Conservation (phyloP, 345 rosid species). For the Cardamine chenopodiifolia region DNA sequence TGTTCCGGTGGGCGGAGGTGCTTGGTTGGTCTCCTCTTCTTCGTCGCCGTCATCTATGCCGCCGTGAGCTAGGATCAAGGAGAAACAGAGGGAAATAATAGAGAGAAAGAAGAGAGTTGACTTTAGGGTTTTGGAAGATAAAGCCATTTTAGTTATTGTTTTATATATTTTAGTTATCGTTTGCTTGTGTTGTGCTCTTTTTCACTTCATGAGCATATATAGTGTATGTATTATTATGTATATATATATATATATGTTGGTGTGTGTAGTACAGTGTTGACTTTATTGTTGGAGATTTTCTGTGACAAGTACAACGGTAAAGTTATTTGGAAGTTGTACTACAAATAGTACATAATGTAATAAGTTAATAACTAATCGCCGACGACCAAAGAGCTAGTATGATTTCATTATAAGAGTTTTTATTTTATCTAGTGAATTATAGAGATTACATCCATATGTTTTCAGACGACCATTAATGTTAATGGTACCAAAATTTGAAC, state of each 20-base stretch:
- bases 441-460: neutral
- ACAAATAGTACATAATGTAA: constrained; percentile 6
- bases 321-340: constrained; percentile 31
- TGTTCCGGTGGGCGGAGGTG: constrained; percentile 35
- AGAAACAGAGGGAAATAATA: constrained; percentile 47
- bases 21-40: constrained; percentile 24
- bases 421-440: neutral
- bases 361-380: constrained; percentile 8
- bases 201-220: constrained; percentile 11
- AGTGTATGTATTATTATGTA: neutral
- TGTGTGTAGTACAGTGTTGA: constrained; percentile 46
- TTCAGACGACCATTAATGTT: neutral
- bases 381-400: constrained; percentile 30
- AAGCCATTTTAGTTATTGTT: constrained; percentile 40
- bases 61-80: constrained; percentile 50
- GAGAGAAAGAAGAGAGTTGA: constrained; percentile 50
- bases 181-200: constrained; percentile 8
- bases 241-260: neutral
- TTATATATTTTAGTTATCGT: constrained; percentile 10
- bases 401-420: neutral
- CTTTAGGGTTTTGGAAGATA: constrained; percentile 42
- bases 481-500: neutral
- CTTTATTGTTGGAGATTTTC: constrained; percentile 22
- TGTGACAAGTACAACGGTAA: constrained; percentile 38
- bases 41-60: constrained; percentile 38